Conservation (phyloP, 257 asterid species). For the Primulina eburnea region DNA sequence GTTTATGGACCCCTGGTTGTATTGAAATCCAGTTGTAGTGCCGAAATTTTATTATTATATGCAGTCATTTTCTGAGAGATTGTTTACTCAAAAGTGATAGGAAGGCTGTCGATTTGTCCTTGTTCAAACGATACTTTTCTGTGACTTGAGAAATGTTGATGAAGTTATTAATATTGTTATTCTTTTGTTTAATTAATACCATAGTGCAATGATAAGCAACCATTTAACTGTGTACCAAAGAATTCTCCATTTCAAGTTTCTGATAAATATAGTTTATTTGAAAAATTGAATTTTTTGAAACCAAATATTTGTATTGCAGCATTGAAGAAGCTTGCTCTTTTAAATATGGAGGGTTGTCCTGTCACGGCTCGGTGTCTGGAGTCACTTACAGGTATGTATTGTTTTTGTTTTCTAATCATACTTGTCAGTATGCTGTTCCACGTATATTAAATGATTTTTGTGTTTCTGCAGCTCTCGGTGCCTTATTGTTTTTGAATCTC, state of each 20-base stretch:
- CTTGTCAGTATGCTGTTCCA: not conserved
- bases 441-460: not conserved
- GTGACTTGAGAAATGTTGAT: conserved; percentile 1
- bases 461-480: conserved; percentile 59
- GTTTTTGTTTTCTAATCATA: conserved; percentile 3
- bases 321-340: conserved; percentile 60
- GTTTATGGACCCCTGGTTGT: not conserved
- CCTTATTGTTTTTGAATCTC: conserved; percentile 64
- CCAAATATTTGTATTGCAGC: conserved; percentile 38
- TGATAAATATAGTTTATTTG: too few species aligned
- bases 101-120: not conserved
- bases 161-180: not conserved
- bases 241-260: too few species aligned
- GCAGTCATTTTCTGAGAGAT: not conserved
- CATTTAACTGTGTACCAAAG: too few species aligned
- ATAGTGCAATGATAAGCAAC: not conserved
- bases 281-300: too few species aligned
- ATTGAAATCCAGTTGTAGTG: not conserved
- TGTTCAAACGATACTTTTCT: not conserved
- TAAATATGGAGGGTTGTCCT: conserved; percentile 93
- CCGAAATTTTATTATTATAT: not conserved
- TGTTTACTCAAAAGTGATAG: not conserved
- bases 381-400: conserved; percentile 66
- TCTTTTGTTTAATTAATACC: not conserved
- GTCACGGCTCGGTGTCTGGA: conserved; percentile 84